A percentile compares a stretch with the other conserved stretches of the same genome.
Conservation (phyloP, 2,329 filamentous ascomycete genomes). For the Beauveria sp. region DNA sequence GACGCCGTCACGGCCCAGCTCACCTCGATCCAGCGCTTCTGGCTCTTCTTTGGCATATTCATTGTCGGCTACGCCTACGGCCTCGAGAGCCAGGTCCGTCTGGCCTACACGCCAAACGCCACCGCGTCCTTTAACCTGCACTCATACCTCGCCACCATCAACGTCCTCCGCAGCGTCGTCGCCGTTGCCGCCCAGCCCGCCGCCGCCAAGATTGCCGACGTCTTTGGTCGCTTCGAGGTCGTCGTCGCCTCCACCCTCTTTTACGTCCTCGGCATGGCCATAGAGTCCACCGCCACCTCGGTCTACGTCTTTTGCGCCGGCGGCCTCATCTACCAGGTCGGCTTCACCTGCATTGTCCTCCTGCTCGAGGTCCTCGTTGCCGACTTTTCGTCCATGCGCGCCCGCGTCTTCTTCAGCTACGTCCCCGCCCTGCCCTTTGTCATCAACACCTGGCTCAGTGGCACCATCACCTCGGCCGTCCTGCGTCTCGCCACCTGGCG, state of each 20-base stretch:
- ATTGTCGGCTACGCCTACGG: slow-evolving; percentile 54
- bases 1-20: slow-evolving; percentile 41
- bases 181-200: slow-evolving; percentile 51
- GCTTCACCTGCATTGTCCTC: slow-evolving; percentile 49
- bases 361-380: slow-evolving; percentile 54
- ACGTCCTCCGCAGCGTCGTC: slow-evolving; percentile 50
- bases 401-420: slow-evolving; percentile 54
- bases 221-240: slow-evolving; percentile 54
- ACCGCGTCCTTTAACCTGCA: slow-evolving; percentile 44
- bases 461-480: slow-evolving; percentile 45
- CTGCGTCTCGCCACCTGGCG: slow-evolving; percentile 44
- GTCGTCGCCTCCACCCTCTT: slow-evolving; percentile 47
- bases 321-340: slow-evolving; percentile 49
- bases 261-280: slow-evolving; percentile 44
- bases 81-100: slow-evolving; percentile 44
- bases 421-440: slow-evolving; percentile 52
- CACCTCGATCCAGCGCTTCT: slow-evolving; percentile 35
- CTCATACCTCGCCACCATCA: slow-evolving; percentile 50
- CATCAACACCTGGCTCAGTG: slow-evolving; percentile 57
- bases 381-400: slow-evolving; percentile 51
- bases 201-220: slow-evolving; percentile 54
- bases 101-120: slow-evolving; percentile 47
- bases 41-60: slow-evolving; percentile 50
- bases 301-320: slow-evolving; percentile 46
- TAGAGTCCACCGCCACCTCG: slow-evolving; percentile 42